Evolutionary conservation across 148 eudicot species (phyloP).

Genomic region (Chenopodium album): DNA sequence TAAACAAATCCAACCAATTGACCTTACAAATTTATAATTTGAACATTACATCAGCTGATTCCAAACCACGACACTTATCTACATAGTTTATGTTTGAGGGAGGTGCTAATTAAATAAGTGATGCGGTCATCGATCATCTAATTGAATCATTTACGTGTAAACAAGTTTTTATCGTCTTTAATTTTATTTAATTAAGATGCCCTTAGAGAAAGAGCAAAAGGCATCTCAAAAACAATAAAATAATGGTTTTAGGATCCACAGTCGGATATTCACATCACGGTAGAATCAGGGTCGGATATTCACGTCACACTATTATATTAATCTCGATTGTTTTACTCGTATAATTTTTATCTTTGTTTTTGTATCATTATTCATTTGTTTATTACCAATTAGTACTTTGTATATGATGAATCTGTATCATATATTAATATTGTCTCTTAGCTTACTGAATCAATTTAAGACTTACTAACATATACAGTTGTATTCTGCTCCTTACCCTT

Average conservation of each 20-base stretch:
- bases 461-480: constrained; percentile 2
- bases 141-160: not conserved
- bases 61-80: not conserved
- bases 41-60: not conserved
- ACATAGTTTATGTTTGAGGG: not conserved
- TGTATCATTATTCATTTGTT: not conserved
- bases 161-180: not conserved
- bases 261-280: constrained; percentile 21
- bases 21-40: not conserved
- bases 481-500: constrained; percentile 10
- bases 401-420: not conserved
- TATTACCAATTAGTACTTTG: not conserved
- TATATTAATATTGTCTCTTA: not conserved
- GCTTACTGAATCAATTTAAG: not conserved
- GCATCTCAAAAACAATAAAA: constrained; percentile 9
- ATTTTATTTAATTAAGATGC: not conserved
- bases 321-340: not conserved
- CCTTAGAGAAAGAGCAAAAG: constrained; percentile 15
- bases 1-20: not conserved
- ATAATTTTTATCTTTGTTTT: not conserved
- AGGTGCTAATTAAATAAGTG: not conserved
- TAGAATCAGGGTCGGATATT: constrained; percentile 26
- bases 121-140: not conserved
- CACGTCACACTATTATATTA: constrained; percentile 20
- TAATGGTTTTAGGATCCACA: not conserved